These are phyloP conservation scores for Diospyros lotus DNA, from an alignment of 148 eudicot genomes.

Conservation along the genomic window DNA sequence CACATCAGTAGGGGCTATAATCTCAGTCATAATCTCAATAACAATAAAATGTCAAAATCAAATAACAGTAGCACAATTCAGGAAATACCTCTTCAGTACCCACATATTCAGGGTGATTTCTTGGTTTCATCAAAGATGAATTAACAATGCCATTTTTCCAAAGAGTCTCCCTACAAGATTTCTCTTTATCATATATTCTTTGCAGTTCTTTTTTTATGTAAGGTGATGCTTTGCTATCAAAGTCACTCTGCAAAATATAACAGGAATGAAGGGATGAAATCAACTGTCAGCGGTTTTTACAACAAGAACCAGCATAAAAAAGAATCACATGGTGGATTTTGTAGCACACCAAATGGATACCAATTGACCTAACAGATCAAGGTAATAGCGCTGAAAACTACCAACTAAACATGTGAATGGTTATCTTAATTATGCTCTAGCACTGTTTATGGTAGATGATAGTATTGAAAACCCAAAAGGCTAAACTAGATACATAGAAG, in stretches of 20 bases:
- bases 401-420: not conserved
- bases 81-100: conserved; percentile 90
- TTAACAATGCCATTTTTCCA: conserved; percentile 85
- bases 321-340: not conserved
- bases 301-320: conserved; percentile 4
- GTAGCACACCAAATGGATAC: not conserved
- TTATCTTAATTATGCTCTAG: not conserved
- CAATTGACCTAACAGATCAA: not conserved
- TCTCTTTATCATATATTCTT: conserved; percentile 72
- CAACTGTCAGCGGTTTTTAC: not conserved
- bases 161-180: conserved; percentile 73
- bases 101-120: conserved; percentile 70
- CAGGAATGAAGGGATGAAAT: conserved; percentile 18
- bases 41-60: not conserved
- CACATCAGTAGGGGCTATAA: conserved; percentile 12
- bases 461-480: not conserved
- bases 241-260: conserved; percentile 58
- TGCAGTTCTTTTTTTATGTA: conserved; percentile 71
- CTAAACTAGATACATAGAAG: not conserved
- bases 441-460: not conserved
- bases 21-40: conserved; percentile 1
- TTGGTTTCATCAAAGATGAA: conserved; percentile 72
- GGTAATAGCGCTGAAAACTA: not conserved
- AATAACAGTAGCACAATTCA: conserved; percentile 1
- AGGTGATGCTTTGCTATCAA: conserved; percentile 57